phyloP scores from a whole-genome alignment of 495 filamentous ascomycete species.

The Penicillium waksmanii region DNA sequence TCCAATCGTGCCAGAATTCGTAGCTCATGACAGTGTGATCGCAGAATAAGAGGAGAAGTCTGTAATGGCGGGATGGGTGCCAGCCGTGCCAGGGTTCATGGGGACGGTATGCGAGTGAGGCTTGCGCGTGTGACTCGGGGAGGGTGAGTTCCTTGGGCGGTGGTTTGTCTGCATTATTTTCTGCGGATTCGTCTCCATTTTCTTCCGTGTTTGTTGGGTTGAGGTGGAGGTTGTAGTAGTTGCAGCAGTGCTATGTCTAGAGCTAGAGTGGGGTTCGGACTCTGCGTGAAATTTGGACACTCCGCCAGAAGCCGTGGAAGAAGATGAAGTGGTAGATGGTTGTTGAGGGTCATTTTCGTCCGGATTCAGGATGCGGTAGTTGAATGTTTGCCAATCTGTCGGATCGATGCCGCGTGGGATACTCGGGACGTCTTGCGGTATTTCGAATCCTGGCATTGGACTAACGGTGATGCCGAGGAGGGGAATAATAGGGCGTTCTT shows the following conservation, averaged over 20 bases:
- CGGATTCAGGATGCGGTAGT: constrained; percentile 34
- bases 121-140: constrained; percentile 46
- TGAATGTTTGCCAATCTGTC: constrained; percentile 36
- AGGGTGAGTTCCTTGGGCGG: constrained; percentile 22
- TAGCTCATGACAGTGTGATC: constrained; percentile 83
- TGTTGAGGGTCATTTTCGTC: constrained; percentile 16
- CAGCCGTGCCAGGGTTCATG: constrained; percentile 46
- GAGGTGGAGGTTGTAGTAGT: background rate
- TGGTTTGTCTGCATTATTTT: background rate
- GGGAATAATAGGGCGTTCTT: constrained; percentile 45
- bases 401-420: constrained; percentile 35
- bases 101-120: constrained; percentile 41
- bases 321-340: too few species aligned
- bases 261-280: too few species aligned
- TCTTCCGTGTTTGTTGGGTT: background rate
- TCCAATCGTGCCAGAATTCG: constrained; percentile 64
- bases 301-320: too few species aligned
- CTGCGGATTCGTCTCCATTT: background rate
- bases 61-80: constrained; percentile 55
- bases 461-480: constrained; percentile 60
- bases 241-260: too few species aligned
- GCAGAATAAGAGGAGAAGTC: constrained; percentile 75
- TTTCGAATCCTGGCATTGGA: constrained; percentile 64
- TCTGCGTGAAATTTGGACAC: background rate
- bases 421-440: constrained; percentile 41